These are phyloP conservation scores for Psilocybe cubensis DNA, from an alignment of 768 basidiomycete genomes.

Conservation along the genomic window DNA sequence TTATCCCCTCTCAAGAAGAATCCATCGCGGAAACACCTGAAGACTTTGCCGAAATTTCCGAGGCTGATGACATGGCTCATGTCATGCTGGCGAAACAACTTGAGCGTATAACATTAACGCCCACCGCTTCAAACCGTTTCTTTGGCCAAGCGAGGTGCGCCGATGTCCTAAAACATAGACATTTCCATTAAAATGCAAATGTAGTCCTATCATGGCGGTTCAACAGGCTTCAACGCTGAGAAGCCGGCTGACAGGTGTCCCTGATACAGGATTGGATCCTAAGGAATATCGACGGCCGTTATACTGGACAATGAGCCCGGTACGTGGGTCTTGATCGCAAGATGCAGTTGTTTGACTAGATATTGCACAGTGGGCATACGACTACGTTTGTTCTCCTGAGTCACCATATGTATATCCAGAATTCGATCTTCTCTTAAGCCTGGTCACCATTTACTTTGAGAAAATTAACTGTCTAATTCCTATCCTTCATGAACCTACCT, in stretches of 20 bases:
- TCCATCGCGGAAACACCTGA: not conserved
- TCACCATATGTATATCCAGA: constrained; percentile 49
- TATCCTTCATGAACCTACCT: constrained; percentile 73
- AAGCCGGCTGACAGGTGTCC: not conserved
- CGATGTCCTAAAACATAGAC: too few species aligned
- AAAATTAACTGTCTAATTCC: constrained; percentile 59
- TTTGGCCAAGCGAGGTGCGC: constrained; percentile 1
- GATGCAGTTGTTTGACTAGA: not conserved
- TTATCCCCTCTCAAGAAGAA: not conserved
- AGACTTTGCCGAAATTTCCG: not conserved
- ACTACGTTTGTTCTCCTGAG: constrained; percentile 16
- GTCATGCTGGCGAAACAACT: not conserved
- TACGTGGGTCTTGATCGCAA: constrained; percentile 19
- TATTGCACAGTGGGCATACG: constrained; percentile 39
- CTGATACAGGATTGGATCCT: not conserved
- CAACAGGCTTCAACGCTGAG: not conserved
- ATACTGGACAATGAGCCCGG: constrained; percentile 37
- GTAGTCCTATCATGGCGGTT: not conserved
- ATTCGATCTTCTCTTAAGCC: constrained; percentile 46
- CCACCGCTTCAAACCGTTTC: not conserved
- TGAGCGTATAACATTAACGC: not conserved
- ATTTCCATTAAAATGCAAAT: not conserved
- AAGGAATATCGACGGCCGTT: not conserved
- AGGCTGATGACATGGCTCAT: constrained; percentile 3
- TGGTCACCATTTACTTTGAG: constrained; percentile 71